Base-by-base conservation (phyloP, 768 basidiomycete species). In the Trametes meyenii region DNA sequence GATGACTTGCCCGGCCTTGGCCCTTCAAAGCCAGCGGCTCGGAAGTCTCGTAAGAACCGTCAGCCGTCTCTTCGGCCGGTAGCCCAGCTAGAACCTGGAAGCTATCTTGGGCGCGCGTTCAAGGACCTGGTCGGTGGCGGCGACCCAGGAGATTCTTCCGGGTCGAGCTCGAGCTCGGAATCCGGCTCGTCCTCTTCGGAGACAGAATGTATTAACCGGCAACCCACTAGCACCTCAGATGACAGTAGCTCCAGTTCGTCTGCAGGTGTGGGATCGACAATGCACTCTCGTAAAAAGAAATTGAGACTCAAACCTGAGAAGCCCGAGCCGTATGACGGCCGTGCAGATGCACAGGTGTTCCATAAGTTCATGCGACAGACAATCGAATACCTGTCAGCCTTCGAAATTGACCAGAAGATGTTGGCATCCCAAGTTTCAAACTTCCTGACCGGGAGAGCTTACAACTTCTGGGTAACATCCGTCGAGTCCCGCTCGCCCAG, bases 401-500 rank as follows among this genome's bases (percentile, higher is more conserved):
- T 50, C 40, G 35, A 46, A 2, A 14, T 65, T 1, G 29, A 33
- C 0, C 19, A 16, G 7, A 6, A 7, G 5, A 46, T 56, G 39
- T 19, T 42, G 0, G 59, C 55, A 0, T 46, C 50, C 11, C 24
- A 40, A 1, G 55, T 64, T 3, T 66, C 64, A 1, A 54, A 58
- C 21, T 72, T 67, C 50, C 24, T 72, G 33, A 50, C 23, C 1
- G 70, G 65, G 2, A 50, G 63, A 8, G 69, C 72, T 0, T 69
- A 68, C 57, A 46, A 63, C 23, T 73, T 69, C 53, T 73, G 64
- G 59, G 67, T 69, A 44, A 67, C 62, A 17, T 51, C 66, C 21
- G 66, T 73, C 16, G 48, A 50, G 7, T 62, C 70, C 0, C 10
- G 48, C 0, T 40, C 61, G 0, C 66, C 61, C 0, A 45, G 26